These are phyloP conservation scores for Malassezia nana DNA, from an alignment of 1,284 basidiomycete genomes.

Conservation along the genomic window DNA sequence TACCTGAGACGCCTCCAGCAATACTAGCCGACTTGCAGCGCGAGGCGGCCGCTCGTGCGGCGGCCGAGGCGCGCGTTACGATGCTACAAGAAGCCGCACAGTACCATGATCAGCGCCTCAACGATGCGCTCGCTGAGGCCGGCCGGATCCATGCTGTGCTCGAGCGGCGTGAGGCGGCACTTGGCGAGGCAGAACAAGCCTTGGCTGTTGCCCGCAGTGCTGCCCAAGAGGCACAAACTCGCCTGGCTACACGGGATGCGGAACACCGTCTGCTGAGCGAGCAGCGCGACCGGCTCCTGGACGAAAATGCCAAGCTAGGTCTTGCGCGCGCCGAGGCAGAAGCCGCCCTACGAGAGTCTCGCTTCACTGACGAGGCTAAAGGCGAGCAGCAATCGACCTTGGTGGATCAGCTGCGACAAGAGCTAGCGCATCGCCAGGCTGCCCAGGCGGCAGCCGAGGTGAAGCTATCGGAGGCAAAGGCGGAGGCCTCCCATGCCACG, in stretches of 20 bases:
- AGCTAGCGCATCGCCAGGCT: slow-evolving; percentile 61
- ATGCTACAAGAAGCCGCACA: slow-evolving; percentile 27
- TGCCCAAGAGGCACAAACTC: not conserved
- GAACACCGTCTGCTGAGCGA: slow-evolving; percentile 3
- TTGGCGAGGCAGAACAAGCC: slow-evolving; percentile 10
- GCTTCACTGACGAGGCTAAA: slow-evolving; percentile 63
- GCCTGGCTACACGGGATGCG: slow-evolving; percentile 4
- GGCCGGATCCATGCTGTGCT: slow-evolving; percentile 4
- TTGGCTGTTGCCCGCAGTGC: not conserved
- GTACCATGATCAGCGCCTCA: slow-evolving; percentile 39
- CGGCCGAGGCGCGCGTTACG: slow-evolving; percentile 10
- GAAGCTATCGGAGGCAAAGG: slow-evolving; percentile 52
- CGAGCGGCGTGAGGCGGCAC: not conserved
- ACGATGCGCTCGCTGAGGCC: slow-evolving; percentile 6
- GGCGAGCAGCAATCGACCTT: slow-evolving; percentile 66
- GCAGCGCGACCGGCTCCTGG: slow-evolving; percentile 13
- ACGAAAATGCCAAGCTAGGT: slow-evolving; percentile 5
- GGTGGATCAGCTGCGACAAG: slow-evolving; percentile 60
- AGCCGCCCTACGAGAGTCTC: not conserved
- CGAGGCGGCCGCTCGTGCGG: slow-evolving; percentile 7
- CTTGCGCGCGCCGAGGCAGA: slow-evolving; percentile 8
- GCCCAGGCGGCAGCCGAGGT: slow-evolving; percentile 21
- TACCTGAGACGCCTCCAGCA: not conserved
- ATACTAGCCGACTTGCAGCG: slow-evolving; percentile 4
- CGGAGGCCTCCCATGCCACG: slow-evolving; percentile 35